Conservation (phyloP, 2,329 filamentous ascomycete species). For the Calonectria pseudoturangicola region DNA sequence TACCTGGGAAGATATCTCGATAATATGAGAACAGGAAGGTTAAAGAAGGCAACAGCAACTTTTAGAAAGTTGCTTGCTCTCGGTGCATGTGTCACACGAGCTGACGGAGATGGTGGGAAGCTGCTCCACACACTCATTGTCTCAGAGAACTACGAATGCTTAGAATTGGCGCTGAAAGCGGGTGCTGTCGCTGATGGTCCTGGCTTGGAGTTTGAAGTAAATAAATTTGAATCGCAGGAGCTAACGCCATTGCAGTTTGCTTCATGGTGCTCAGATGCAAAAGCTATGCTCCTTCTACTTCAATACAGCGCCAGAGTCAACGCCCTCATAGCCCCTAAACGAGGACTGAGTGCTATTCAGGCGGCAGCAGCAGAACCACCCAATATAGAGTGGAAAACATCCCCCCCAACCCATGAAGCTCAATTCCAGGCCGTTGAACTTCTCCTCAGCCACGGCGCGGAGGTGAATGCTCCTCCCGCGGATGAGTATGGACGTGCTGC, state of each 20-base stretch:
- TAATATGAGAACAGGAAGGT: background rate
- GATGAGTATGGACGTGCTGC: background rate
- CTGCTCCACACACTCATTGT: background rate
- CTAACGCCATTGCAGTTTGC: conserved; percentile 4
- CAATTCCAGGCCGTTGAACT: background rate
- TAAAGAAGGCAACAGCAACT: background rate
- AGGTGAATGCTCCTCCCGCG: background rate
- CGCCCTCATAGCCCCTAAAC: background rate
- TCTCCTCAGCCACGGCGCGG: background rate
- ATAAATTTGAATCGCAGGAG: rapidly evolving
- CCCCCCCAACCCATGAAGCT: no score
- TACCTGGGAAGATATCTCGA: background rate
- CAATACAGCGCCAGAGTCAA: background rate
- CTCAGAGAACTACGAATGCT: background rate
- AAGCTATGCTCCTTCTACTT: background rate
- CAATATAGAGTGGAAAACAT: no score
- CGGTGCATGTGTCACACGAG: background rate
- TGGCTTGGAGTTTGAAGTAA: background rate
- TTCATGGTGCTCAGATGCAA: no score
- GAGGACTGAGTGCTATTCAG: background rate
- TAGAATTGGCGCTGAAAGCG: background rate
- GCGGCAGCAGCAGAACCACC: background rate
- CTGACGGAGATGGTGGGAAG: background rate
- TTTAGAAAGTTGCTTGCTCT: background rate
- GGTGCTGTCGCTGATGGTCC: background rate